Evolutionary conservation across 768 basidiomycete species (phyloP).

Genomic region (Russula olivacea): DNA sequence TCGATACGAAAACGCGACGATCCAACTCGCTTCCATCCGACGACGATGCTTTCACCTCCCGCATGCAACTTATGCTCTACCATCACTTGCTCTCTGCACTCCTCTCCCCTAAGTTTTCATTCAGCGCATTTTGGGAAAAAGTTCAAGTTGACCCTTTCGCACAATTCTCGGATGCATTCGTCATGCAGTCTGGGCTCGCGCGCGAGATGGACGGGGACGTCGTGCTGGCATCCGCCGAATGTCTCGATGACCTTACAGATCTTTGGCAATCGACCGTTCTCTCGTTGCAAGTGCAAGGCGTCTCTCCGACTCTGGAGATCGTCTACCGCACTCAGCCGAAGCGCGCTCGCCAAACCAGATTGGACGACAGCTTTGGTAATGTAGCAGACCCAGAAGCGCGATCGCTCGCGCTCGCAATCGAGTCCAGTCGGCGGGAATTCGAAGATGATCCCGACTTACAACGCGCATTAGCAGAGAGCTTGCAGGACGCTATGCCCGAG

Average conservation of each 20-base stretch:
- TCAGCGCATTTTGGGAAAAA: conserved; percentile 45
- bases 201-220: neutral
- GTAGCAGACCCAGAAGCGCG: conserved; percentile 34
- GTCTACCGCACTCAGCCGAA: conserved; percentile 41
- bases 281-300: conserved; percentile 29
- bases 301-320: conserved; percentile 42
- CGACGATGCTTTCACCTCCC: conserved; percentile 51
- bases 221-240: conserved; percentile 19
- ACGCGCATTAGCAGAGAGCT: conserved; percentile 27
- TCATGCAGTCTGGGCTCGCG: conserved; percentile 31
- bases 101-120: conserved; percentile 43
- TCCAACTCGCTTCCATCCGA: conserved; percentile 46
- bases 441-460: conserved; percentile 22
- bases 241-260: conserved; percentile 32
- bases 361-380: neutral
- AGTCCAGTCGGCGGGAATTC: conserved; percentile 38
- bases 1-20: conserved; percentile 69
- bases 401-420: conserved; percentile 43
- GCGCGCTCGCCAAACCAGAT: neutral
- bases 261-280: conserved; percentile 31
- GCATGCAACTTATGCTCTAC: conserved; percentile 76
- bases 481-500: conserved; percentile 18
- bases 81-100: conserved; percentile 55
- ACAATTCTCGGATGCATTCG: conserved; percentile 47
- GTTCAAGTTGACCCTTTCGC: conserved; percentile 40